Evolutionary conservation across 257 asterid genomes (phyloP).

Genomic region (Capsicum baccatum): DNA sequence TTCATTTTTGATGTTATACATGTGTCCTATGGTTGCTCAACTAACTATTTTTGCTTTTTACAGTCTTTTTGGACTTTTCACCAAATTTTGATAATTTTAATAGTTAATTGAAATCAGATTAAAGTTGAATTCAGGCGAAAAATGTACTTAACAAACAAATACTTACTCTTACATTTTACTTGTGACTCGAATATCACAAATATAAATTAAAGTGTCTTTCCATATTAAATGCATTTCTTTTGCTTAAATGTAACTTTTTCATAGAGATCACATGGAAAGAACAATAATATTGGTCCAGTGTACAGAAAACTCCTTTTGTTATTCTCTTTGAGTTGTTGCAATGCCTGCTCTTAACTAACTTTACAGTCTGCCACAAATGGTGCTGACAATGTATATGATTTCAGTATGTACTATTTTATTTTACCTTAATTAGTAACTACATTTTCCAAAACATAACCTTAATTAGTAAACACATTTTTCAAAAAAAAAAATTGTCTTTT

Average conservation of each 20-base stretch:
- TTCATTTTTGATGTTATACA: too few species aligned
- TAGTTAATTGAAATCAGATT: too few species aligned
- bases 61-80: too few species aligned
- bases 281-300: constrained; percentile 16
- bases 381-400: background rate
- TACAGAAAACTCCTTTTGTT: constrained; percentile 6
- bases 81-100: too few species aligned
- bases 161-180: background rate
- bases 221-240: constrained; percentile 7
- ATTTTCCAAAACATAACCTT: constrained; percentile 8
- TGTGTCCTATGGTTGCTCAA: too few species aligned
- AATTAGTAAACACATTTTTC: too few species aligned
- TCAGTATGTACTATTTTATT: background rate
- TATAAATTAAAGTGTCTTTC: background rate
- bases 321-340: background rate
- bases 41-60: too few species aligned
- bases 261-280: constrained; percentile 23
- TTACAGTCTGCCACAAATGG: constrained; percentile 1
- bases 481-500: too few species aligned
- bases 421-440: background rate
- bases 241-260: constrained; percentile 9
- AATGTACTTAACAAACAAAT: background rate
- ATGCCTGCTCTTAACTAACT: constrained; percentile 18
- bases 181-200: background rate
- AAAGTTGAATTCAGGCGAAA: too few species aligned